Evolutionary conservation across 805 yeast species (phyloP).

Genomic region (Debaryomyces maramus): DNA sequence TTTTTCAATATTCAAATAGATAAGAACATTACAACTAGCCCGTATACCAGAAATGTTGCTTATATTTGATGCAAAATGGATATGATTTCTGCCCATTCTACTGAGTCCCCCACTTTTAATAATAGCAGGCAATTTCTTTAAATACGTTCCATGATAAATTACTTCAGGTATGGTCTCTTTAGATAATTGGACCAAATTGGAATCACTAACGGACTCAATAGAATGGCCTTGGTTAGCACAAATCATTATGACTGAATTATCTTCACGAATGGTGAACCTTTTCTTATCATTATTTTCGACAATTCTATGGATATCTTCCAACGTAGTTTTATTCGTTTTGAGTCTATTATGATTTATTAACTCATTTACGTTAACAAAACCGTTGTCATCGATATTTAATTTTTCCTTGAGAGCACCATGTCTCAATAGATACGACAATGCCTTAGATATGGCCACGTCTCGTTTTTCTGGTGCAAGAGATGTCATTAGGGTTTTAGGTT

Average conservation of each 20-base stretch:
- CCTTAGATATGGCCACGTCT: slow-evolving; percentile 63
- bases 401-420: slow-evolving; percentile 79
- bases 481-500: slow-evolving; percentile 9
- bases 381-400: slow-evolving; percentile 61
- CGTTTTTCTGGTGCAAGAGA: slow-evolving; percentile 24
- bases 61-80: slow-evolving; percentile 74
- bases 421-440: slow-evolving; percentile 75
- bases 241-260: slow-evolving; percentile 35
- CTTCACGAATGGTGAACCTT: slow-evolving; percentile 55
- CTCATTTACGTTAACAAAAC: slow-evolving; percentile 58
- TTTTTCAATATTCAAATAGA: slow-evolving; percentile 58
- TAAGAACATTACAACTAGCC: slow-evolving; percentile 51
- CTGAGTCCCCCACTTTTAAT: slow-evolving; percentile 56
- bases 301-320: slow-evolving; percentile 57
- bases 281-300: slow-evolving; percentile 70
- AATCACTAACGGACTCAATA: slow-evolving; percentile 45
- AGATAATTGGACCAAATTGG: slow-evolving; percentile 37
- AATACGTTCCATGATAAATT: slow-evolving; percentile 81
- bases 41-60: slow-evolving; percentile 72
- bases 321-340: slow-evolving; percentile 54
- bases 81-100: slow-evolving; percentile 76
- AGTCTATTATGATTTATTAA: slow-evolving; percentile 59
- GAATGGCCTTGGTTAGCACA: slow-evolving; percentile 97
- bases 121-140: slow-evolving; percentile 47
- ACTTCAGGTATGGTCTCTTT: slow-evolving; percentile 46